phyloP scores from a whole-genome alignment of 106 monocot species.

The Ottelia alismoides region DNA sequence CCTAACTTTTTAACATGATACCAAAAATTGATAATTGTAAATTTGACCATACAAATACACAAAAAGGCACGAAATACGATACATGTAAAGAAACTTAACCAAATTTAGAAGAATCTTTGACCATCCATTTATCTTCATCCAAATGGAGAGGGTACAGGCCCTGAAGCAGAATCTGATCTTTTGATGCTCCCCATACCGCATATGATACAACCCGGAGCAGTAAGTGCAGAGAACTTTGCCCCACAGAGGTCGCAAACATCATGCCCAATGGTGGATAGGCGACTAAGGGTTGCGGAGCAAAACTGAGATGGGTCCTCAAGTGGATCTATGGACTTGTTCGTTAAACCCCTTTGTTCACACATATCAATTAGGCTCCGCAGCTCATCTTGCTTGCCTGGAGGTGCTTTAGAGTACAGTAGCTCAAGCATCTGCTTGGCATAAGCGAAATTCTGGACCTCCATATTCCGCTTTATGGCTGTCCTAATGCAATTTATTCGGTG shows the following conservation, averaged over 20 bases:
- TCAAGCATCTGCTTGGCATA: slow-evolving; percentile 89
- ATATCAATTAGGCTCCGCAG: slow-evolving; percentile 78
- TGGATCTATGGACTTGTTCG: slow-evolving; percentile 88
- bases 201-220: slow-evolving; percentile 76
- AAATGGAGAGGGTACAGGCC: slow-evolving; percentile 69
- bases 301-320: slow-evolving; percentile 87
- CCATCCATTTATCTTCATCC: no score
- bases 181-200: slow-evolving; percentile 98
- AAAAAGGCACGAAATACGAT: no score
- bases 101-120: no score
- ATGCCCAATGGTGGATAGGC: slow-evolving; percentile 82
- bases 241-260: slow-evolving; percentile 84
- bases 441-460: slow-evolving; percentile 92
- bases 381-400: slow-evolving; percentile 86
- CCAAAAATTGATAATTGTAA: no score
- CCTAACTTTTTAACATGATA: no score
- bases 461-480: slow-evolving; percentile 90
- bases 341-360: slow-evolving; percentile 61
- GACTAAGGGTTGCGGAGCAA: slow-evolving; percentile 87
- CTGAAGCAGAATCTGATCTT: slow-evolving; percentile 67
- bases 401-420: slow-evolving; percentile 80
- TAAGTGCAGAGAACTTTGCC: slow-evolving; percentile 84
- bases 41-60: no score
- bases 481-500: slow-evolving; percentile 91
- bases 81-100: no score